Evolutionary conservation across 495 filamentous ascomycete species (phyloP).

Genomic region (Geopyxis carbonaria): DNA sequence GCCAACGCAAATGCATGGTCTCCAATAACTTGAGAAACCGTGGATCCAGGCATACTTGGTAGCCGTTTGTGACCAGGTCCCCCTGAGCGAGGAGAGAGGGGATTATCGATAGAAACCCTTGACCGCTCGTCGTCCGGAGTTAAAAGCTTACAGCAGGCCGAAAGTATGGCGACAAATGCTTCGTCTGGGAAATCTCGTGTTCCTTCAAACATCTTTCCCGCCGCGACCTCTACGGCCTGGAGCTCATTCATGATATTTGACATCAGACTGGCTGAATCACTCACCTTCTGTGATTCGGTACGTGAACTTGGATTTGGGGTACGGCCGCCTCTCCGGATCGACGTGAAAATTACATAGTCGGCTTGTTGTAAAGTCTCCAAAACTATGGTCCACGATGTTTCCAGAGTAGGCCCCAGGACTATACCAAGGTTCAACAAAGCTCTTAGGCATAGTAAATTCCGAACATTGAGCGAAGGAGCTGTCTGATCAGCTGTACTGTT

Average conservation of each 20-base stretch:
- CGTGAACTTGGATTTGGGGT: constrained; percentile 25
- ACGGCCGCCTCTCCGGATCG: constrained; percentile 17
- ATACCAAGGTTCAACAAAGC: constrained; percentile 89
- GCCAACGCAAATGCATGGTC: constrained; percentile 65
- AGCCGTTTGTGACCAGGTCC: constrained; percentile 37
- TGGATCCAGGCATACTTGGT: constrained; percentile 40
- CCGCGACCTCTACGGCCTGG: constrained; percentile 74
- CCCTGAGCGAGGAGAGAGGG: constrained; percentile 27
- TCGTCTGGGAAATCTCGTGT: constrained; percentile 71
- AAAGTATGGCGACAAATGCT: constrained; percentile 61
- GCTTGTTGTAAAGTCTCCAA: constrained; percentile 83
- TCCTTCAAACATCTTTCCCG: constrained; percentile 71
- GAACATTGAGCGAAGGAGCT: constrained; percentile 51
- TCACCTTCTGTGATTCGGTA: constrained; percentile 21
- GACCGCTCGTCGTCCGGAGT: constrained; percentile 28
- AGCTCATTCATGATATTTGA: constrained; percentile 61
- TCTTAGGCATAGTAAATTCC: constrained; percentile 76
- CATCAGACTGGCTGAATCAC: constrained; percentile 27
- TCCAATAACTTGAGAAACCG: constrained; percentile 35
- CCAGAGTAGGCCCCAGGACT: constrained; percentile 74
- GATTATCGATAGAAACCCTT: constrained; percentile 13
- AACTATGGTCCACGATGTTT: constrained; percentile 72
- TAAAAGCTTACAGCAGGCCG: constrained; percentile 52
- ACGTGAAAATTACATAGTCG: constrained; percentile 59
- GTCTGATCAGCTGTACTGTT: constrained; percentile 37